Evolutionary conservation across 192 early-diverging fungal genomes (phyloP).

Genomic region (Rhizophagus clarus): DNA sequence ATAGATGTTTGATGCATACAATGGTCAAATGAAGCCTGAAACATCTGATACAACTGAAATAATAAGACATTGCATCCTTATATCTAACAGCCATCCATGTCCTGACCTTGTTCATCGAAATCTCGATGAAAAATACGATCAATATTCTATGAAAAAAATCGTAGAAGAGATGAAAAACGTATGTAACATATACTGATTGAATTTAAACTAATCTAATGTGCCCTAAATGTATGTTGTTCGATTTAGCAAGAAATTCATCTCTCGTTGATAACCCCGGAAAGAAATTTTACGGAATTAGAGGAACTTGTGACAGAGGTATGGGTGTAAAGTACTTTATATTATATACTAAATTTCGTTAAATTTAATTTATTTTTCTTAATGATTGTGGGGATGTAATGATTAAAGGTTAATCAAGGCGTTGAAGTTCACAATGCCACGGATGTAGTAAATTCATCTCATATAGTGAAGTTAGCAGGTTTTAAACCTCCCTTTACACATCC

Average conservation of each 20-base stretch:
- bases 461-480: constrained; percentile 19
- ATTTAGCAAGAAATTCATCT: constrained; percentile 38
- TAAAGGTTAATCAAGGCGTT: constrained; percentile 5
- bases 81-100: constrained; percentile 49
- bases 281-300: constrained; percentile 39
- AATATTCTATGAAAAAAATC: constrained; percentile 43
- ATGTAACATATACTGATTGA: background rate
- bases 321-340: background rate
- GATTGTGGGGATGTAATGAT: background rate
- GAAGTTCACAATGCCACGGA: constrained; percentile 5
- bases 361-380: background rate
- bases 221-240: background rate
- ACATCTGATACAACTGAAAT: constrained; percentile 35
- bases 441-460: constrained; percentile 2
- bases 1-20: constrained; percentile 50
- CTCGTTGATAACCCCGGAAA: constrained; percentile 44
- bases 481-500: background rate
- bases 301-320: constrained; percentile 34
- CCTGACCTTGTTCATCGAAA: constrained; percentile 42
- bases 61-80: constrained; percentile 50
- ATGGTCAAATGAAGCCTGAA: background rate
- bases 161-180: constrained; percentile 53
- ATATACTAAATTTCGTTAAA: background rate
- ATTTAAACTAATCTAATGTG: background rate
- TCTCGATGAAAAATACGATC: constrained; percentile 47